These are phyloP conservation scores for Peniophora sp. DNA, from an alignment of 1,284 basidiomycete species.

Conservation along the genomic window DNA sequence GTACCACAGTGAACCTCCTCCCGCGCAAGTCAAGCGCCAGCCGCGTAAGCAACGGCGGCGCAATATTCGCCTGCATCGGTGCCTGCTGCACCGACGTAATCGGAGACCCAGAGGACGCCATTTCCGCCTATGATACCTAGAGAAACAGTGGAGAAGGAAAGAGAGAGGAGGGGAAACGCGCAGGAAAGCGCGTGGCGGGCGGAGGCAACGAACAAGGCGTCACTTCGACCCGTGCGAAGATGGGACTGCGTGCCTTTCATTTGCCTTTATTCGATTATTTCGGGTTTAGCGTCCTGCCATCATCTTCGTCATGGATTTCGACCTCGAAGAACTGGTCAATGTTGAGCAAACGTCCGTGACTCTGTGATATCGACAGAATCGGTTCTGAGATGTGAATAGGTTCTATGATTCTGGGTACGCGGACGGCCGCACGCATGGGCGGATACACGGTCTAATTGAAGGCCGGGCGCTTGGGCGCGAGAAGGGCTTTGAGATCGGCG, in stretches of 20 bases:
- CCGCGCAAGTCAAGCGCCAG: constrained; percentile 91
- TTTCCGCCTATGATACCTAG: constrained; percentile 28
- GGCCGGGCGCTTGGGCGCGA: constrained; percentile 86
- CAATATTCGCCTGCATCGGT: constrained; percentile 62
- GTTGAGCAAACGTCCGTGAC: constrained; percentile 60
- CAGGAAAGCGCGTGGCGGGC: constrained; percentile 4
- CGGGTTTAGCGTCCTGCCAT: no score
- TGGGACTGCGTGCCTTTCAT: no score
- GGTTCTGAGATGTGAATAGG: constrained; percentile 29
- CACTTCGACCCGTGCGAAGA: no score
- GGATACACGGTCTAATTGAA: constrained; percentile 86
- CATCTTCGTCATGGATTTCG: constrained; percentile 25
- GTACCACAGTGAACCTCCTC: constrained; percentile 74
- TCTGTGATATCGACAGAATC: not conserved
- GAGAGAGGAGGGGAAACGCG: constrained; percentile 22
- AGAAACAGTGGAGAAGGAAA: no score
- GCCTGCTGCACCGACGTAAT: constrained; percentile 82
- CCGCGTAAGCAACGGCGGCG: constrained; percentile 78
- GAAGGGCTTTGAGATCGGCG: constrained; percentile 95
- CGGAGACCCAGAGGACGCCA: constrained; percentile 52
- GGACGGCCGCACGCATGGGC: constrained; percentile 78
- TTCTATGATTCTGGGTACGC: constrained; percentile 77
- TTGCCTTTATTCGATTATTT: no score
- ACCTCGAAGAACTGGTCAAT: constrained; percentile 60
- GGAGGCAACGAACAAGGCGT: no score